A percentile compares a stretch with the other conserved stretches of the same genome.
These are phyloP conservation scores for Pseudogymnoascus sp. DNA, from an alignment of 2,329 filamentous ascomycete genomes.

Conservation along the genomic window DNA sequence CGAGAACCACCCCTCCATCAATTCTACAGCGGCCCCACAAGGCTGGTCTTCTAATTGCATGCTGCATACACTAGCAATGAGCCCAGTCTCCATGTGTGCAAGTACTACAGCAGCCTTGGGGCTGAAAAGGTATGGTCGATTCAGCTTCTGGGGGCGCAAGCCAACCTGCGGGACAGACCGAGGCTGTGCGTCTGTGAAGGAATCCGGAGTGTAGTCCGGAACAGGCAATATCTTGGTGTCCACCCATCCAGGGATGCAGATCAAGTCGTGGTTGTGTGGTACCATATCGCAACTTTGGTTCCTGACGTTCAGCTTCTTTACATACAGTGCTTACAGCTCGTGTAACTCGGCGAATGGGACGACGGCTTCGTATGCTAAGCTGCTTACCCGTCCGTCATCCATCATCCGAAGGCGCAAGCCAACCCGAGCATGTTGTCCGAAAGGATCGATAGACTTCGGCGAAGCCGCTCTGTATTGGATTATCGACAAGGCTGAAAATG, in stretches of 20 bases:
- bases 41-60: background rate
- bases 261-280: background rate
- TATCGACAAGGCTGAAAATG: background rate
- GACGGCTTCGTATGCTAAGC: background rate
- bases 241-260: background rate
- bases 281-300: background rate
- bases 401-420: background rate
- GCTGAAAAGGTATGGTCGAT: background rate
- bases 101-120: background rate
- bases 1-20: background rate
- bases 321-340: no score
- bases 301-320: background rate
- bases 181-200: background rate
- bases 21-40: background rate
- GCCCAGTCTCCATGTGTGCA: background rate
- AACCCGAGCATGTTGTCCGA: background rate
- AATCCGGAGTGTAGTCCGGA: background rate
- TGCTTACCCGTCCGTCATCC: background rate
- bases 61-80: background rate
- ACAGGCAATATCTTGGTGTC: background rate
- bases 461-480: background rate
- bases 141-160: background rate
- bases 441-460: constrained; percentile 4
- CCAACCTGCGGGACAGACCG: background rate
- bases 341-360: background rate